phyloP scores from a whole-genome alignment of 495 filamentous ascomycete species.

The Choiromyces venosus region DNA sequence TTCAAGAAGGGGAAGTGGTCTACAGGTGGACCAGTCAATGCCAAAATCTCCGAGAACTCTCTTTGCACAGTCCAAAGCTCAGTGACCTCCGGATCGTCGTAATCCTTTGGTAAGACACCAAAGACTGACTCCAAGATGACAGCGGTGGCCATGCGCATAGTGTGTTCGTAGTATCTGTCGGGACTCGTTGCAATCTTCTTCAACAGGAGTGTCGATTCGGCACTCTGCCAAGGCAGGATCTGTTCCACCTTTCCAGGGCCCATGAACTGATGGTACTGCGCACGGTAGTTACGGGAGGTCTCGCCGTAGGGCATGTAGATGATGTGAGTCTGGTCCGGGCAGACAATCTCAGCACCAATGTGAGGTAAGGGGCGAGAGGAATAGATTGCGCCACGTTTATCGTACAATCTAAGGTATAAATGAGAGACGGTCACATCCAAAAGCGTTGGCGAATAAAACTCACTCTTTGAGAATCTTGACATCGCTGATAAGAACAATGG shows the following conservation, averaged over 20 bases:
- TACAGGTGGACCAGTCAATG: conserved; percentile 4
- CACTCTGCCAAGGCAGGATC: conserved; percentile 21
- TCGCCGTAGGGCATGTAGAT: conserved; percentile 26
- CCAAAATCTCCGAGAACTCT: conserved; percentile 7
- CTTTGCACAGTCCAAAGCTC: conserved; percentile 5
- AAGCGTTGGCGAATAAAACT: neutral
- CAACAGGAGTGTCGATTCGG: conserved; percentile 22
- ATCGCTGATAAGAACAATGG: conserved; percentile 11
- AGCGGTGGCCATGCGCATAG: conserved; percentile 27
- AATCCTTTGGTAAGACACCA: conserved; percentile 10
- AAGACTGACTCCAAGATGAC: conserved; percentile 27
- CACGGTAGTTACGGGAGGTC: conserved; percentile 13
- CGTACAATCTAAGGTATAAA: conserved; percentile 13
- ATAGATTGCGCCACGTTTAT: conserved; percentile 35
- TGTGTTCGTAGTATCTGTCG: conserved; percentile 31
- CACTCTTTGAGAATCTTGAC: conserved; percentile 12
- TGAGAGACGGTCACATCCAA: neutral
- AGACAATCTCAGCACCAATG: conserved; percentile 22
- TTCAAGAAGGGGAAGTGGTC: conserved; percentile 12
- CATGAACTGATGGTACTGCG: conserved; percentile 17
- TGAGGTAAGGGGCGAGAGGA: conserved; percentile 27
- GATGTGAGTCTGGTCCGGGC: conserved; percentile 25
- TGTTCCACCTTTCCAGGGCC: conserved; percentile 9
- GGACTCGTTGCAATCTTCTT: conserved; percentile 18
- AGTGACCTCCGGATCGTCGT: conserved; percentile 9